Base-by-base conservation (phyloP, 306 rosid genomes). In the Quercus alba region DNA sequence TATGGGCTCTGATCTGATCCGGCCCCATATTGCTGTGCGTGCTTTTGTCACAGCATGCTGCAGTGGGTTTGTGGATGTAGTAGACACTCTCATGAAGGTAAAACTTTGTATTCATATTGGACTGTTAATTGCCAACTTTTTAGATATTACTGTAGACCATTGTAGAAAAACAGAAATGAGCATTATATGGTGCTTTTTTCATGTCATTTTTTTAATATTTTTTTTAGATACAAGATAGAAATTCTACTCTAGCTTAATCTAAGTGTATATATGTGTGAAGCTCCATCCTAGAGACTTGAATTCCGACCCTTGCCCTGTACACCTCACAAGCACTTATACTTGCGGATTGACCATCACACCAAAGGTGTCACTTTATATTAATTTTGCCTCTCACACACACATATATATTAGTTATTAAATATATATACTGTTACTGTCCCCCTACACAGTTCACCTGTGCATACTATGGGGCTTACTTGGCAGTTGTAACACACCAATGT, bases 21-120 rank as follows among this genome's bases (percentile, higher is more conserved):
- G 97, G 78, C 95, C 95, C 78, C 91, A 82, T 77, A 46, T 92
- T 79, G 89, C 93, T 17, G 89, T 90, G 63, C 99, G 88, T 80
- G 99, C 97, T 71, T 87, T 88, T 20, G 95, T 94, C 83, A 83
- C 90, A 0, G 94, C 99, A 54, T 87, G 91, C 88, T 90, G 95
- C 87, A 88, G 97, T 83, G 99, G 99, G 41, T 90, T 94, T 77
- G 89, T 84, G 14, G 89, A 91, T 70, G 89, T 94, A 70, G 90
- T 85, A 68, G 90, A 84, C 80, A 81, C 83, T 2, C 92, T 94
- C 75, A 87, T 93, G 41, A 92, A 94, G 97, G 99, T 88, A 75
- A 49, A 56, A 56, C 72, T 3, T 61, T 20, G 44, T 19, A 6
- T 70, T 56, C 54, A 49, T 21, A 31, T 14, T 9, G 44, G 20